phyloP scores from a whole-genome alignment of 768 basidiomycete species.

The Macrolepiota albuminosa region DNA sequence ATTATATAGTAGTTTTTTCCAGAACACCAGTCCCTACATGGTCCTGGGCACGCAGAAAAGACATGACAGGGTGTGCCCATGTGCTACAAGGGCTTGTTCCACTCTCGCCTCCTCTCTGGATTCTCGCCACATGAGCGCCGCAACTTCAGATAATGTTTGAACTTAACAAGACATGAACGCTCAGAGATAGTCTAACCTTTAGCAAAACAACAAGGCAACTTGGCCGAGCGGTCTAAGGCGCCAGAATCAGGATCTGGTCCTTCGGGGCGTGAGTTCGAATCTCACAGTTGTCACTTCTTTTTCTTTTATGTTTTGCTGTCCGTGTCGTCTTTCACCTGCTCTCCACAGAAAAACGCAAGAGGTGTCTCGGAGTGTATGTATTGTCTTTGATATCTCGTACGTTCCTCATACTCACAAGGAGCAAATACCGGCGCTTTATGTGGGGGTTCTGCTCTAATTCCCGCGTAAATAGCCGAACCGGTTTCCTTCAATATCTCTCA shows the following conservation, averaged over 20 bases:
- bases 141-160: too few relatives aligned
- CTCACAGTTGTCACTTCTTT: constrained; percentile 5
- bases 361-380: background rate
- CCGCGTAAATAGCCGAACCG: background rate
- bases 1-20: too few relatives aligned
- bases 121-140: too few relatives aligned
- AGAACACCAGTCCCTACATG: too few relatives aligned
- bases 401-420: background rate
- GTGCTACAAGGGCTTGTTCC: too few relatives aligned
- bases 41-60: too few relatives aligned
- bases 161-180: too few relatives aligned
- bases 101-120: too few relatives aligned
- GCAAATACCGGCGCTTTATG: background rate
- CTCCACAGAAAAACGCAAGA: background rate
- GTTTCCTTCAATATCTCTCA: background rate
- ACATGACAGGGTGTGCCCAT: too few relatives aligned
- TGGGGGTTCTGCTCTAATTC: background rate
- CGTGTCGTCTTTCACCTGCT: background rate
- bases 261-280: constrained; percentile 10
- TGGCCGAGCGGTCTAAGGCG: constrained; percentile 61
- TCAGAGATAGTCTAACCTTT: too few relatives aligned
- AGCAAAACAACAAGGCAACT: constrained; percentile 17
- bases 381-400: background rate
- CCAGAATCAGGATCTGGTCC: constrained; percentile 40
- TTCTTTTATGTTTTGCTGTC: background rate